Percentiles rank a stretch among this genome's conserved stretches.
phyloP scores from a whole-genome alignment of 2,329 filamentous ascomycete genomes.

The Cercospora citrullina region DNA sequence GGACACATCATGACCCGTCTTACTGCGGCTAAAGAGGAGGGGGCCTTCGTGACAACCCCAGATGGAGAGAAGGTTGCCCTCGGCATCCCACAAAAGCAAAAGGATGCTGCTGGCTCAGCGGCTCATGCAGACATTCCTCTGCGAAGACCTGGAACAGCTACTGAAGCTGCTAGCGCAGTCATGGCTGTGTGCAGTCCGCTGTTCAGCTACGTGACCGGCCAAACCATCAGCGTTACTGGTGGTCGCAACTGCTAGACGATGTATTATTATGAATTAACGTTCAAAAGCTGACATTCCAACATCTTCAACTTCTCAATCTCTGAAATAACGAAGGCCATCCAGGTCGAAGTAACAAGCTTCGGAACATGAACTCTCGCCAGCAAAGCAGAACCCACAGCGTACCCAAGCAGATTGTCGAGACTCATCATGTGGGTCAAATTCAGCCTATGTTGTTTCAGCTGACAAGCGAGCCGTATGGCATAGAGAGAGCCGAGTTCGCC shows the following conservation, averaged over 20 bases:
- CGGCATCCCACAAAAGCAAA: conserved; percentile 68
- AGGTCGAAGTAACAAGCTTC: background rate
- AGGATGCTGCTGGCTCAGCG: conserved; percentile 39
- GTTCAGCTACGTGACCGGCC: conserved; percentile 81
- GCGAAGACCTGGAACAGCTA: conserved; percentile 71
- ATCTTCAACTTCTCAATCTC: background rate
- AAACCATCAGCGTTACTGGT: conserved; percentile 84
- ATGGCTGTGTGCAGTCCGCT: conserved; percentile 77
- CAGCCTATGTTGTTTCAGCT: background rate
- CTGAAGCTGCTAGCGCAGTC: conserved; percentile 76
- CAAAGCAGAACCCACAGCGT: background rate
- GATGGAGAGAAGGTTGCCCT: conserved; percentile 73
- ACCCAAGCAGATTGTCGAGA: background rate
- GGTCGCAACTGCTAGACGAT: conserved; percentile 61
- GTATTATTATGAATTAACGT: background rate
- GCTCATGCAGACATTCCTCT: conserved; percentile 69
- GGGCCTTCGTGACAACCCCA: conserved; percentile 73
- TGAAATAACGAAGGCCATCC: background rate
- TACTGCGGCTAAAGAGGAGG: conserved; percentile 81
- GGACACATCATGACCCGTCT: conserved; percentile 77
- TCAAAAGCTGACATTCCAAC: background rate
- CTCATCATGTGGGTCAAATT: background rate
- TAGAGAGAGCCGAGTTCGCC: background rate
- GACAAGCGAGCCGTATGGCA: background rate
- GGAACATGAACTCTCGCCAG: background rate